Evolutionary conservation across 1,139 yeast genomes (phyloP).

Genomic region (Wickerhamiella pararugosa): DNA sequence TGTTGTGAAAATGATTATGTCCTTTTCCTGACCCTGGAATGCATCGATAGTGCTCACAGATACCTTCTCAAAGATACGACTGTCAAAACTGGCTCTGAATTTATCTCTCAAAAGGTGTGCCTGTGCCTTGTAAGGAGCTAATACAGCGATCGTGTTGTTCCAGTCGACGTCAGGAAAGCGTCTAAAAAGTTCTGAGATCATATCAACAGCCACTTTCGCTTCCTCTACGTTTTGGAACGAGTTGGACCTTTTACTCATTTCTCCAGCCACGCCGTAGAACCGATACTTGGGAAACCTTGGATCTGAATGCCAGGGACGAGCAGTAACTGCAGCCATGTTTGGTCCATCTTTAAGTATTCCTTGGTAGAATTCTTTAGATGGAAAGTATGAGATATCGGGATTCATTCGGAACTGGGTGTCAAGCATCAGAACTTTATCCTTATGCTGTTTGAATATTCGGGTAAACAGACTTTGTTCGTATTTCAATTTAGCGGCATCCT

Average conservation of each 20-base stretch:
- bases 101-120: conserved; percentile 40
- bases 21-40: conserved; percentile 56
- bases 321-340: conserved; percentile 42
- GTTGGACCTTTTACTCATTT: conserved; percentile 43
- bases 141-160: conserved; percentile 67
- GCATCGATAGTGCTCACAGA: conserved; percentile 81
- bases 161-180: conserved; percentile 39
- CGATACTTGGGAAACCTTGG: conserved; percentile 51
- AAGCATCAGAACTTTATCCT: conserved; percentile 51
- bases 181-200: conserved; percentile 42
- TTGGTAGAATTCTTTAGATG: conserved; percentile 68
- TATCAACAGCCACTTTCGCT: conserved; percentile 54
- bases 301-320: conserved; percentile 59
- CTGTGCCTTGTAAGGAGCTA: conserved; percentile 92
- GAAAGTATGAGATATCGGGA: conserved; percentile 76
- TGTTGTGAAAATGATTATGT: conserved; percentile 51
- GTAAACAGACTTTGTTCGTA: conserved; percentile 92
- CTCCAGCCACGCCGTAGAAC: conserved; percentile 55
- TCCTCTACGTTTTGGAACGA: conserved; percentile 54
- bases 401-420: conserved; percentile 99
- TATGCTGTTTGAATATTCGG: conserved; percentile 65
- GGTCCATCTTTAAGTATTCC: conserved; percentile 65
- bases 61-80: conserved; percentile 43
- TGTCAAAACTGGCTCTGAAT: conserved; percentile 50
- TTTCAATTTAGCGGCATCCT: conserved; percentile 59